A percentile compares a stretch with the other conserved stretches of the same genome.
Conservation (phyloP, 805 yeast genomes). For the Wickerhamia fluorescens region DNA sequence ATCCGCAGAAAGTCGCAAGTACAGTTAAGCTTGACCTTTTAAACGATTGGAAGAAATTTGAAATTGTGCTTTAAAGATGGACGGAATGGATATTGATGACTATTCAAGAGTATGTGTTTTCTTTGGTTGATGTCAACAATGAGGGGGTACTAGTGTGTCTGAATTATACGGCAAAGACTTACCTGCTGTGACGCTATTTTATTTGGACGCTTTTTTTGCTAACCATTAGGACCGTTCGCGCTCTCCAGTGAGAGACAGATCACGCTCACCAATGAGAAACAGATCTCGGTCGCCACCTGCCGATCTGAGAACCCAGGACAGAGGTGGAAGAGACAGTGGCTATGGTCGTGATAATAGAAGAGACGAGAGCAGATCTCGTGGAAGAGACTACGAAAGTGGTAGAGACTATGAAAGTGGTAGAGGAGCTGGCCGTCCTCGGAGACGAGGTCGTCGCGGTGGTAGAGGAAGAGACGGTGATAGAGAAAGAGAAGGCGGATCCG, state of each 20-base stretch:
- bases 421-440: constrained; percentile 2
- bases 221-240: constrained; percentile 20
- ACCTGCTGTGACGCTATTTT: no score
- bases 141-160: not conserved
- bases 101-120: constrained; percentile 48
- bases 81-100: constrained; percentile 57
- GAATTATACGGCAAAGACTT: no score
- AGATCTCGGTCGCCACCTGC: constrained; percentile 3
- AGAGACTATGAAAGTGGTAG: constrained; percentile 14
- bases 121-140: not conserved
- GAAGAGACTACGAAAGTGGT: constrained; percentile 10
- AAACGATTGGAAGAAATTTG: no score
- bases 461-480: not conserved
- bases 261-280: constrained; percentile 31
- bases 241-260: constrained; percentile 21
- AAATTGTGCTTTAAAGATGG: no score
- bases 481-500: not conserved
- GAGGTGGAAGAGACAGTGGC: constrained; percentile 14
- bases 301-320: no score
- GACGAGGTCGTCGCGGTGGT: not conserved
- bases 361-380: constrained; percentile 3
- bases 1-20: no score
- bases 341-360: constrained; percentile 10
- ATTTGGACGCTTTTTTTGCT: no score
- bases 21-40: no score